phyloP scores from a whole-genome alignment of 2,329 filamentous ascomycete genomes.

The Fusarium nisikadoi region DNA sequence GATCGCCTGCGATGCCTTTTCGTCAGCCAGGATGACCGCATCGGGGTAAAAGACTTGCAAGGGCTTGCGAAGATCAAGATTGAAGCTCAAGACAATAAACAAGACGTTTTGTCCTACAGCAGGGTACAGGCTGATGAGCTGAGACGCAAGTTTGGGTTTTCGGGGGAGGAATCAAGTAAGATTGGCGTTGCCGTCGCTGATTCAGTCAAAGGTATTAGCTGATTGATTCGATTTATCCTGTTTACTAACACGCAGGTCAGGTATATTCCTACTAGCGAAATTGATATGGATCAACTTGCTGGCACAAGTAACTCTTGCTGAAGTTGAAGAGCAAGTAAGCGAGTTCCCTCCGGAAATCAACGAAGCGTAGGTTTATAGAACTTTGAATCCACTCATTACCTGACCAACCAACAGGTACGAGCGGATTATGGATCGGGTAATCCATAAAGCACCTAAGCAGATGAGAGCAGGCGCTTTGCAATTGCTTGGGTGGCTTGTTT shows the following conservation, averaged over 20 bases:
- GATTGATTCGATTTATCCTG: too few species aligned
- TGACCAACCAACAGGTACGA: rapidly evolving
- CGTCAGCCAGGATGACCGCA: rapidly evolving
- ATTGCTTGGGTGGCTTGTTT: neutral
- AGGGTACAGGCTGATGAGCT: rapidly evolving
- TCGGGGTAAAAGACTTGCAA: rapidly evolving
- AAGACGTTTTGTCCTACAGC: neutral
- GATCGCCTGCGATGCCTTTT: neutral
- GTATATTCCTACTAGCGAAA: rapidly evolving
- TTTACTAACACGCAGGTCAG: too few species aligned
- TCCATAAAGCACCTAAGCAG: rapidly evolving
- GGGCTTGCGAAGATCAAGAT: rapidly evolving
- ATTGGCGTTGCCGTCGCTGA: rapidly evolving
- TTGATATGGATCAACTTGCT: neutral
- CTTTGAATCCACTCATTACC: rapidly evolving
- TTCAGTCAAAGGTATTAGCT: rapidly evolving
- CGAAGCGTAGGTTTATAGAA: rapidly evolving
- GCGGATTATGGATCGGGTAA: rapidly evolving
- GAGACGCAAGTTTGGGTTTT: rapidly evolving
- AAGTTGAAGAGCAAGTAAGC: rapidly evolving
- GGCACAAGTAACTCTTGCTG: rapidly evolving
- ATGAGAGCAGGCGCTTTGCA: rapidly evolving
- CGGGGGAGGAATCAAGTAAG: rapidly evolving
- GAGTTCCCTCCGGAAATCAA: rapidly evolving
- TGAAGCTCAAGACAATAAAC: neutral